phyloP scores from a whole-genome alignment of 2,329 filamentous ascomycete genomes.

The Beauveria pseudobassiana region DNA sequence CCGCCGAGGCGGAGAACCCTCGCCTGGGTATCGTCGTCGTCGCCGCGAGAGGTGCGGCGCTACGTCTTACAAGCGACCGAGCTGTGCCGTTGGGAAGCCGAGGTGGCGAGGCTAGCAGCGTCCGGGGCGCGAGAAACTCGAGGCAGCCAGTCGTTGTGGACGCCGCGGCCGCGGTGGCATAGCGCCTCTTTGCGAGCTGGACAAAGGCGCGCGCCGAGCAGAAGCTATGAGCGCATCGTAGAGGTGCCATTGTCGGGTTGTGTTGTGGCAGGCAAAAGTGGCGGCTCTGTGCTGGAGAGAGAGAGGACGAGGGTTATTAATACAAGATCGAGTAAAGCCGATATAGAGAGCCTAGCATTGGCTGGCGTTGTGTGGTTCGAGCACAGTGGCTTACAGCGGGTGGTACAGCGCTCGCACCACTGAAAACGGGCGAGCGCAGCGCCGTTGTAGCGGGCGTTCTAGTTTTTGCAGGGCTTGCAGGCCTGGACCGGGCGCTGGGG shows the following conservation, averaged over 20 bases:
- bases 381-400: background rate
- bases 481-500: too few relatives aligned
- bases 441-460: background rate
- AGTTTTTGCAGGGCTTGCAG: too few relatives aligned
- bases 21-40: slow-evolving; percentile 11
- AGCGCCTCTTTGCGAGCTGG: slow-evolving; percentile 31
- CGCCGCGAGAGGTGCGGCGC: background rate
- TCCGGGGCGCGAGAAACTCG: slow-evolving; percentile 34
- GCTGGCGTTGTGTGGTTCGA: slow-evolving; percentile 6
- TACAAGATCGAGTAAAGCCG: slow-evolving; percentile 4
- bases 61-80: background rate
- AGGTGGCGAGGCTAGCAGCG: slow-evolving; percentile 9
- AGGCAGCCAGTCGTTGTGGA: slow-evolving; percentile 22
- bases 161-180: slow-evolving; percentile 19
- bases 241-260: slow-evolving; percentile 22
- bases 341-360: slow-evolving; percentile 15
- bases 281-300: background rate
- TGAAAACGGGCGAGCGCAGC: background rate
- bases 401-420: background rate
- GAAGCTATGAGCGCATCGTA: slow-evolving; percentile 32
- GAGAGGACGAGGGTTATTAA: slow-evolving; percentile 7
- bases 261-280: background rate
- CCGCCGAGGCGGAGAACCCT: slow-evolving; percentile 31
- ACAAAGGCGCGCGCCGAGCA: slow-evolving; percentile 34
- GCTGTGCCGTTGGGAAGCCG: slow-evolving; percentile 10